Evolutionary conservation across 1,139 yeast genomes (phyloP), one percentile per base, ranked within the genome.

Genomic region (Protomyces inouyei): DNA sequence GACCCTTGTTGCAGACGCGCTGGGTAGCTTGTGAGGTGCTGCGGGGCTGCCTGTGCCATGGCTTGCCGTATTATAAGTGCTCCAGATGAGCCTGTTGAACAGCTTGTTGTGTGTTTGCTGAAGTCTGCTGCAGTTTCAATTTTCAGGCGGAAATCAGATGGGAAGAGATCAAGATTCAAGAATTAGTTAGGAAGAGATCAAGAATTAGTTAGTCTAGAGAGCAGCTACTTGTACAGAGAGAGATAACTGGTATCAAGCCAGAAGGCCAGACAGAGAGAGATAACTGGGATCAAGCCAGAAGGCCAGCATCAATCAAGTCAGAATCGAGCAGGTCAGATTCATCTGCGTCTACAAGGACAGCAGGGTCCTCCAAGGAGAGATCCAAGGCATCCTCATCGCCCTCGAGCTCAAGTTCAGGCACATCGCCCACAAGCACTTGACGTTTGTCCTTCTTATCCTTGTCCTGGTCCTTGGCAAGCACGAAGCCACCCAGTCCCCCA

Each of bases 1-100:
- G 37, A 64, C 52, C 64, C 73, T 65, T 53, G 69, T 68, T 52
- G 71, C 68, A 63, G 70, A 35, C 71, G 70, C 52, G 67, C 67
- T 8, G 67, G 66, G 64, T 66, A 69, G 25, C 66, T 64, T n/a
- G 69, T 68, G 35, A 68, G 64, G 53, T 52, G 40, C 21, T 55
- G 68, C 12, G 25, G 14, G 12, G 21, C 10, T 10, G 23, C 48
- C 18, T 43, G 48, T 67, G 66, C 67, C 71, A 64, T 64, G 70
- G 35, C 2, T 2, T 18, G 12, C 32, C 32, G 32, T 28, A 4
- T 28, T 28, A 28, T 28, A 28, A 5, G 32, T 3, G 32, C 32
- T 28, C 32, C 32, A 28, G 32, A 28, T 28, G 32, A 28, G 32
- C 32, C 32, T 4, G 32, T 28, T 28, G 32, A 28, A 6, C 32